phyloP scores from a whole-genome alignment of 2,329 filamentous ascomycete species.

The Trichophyton simii region DNA sequence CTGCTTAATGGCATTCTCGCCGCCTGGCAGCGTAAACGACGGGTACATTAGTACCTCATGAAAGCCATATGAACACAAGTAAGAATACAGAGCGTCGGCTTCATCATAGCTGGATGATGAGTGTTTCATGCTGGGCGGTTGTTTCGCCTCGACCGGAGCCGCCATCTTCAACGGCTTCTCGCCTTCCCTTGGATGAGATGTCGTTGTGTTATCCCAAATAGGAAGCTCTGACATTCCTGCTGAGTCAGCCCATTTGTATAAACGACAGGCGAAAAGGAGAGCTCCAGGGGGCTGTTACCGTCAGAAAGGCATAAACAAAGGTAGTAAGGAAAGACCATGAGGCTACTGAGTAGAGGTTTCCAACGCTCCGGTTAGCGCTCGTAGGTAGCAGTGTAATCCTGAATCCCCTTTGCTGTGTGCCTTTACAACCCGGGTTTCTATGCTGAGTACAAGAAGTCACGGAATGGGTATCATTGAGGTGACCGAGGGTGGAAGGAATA shows the following conservation, averaged over 20 bases:
- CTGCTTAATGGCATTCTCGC: conserved; percentile 5
- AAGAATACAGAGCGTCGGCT: not conserved
- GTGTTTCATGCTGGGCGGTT: not conserved
- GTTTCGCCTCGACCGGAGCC: not conserved
- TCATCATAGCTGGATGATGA: not conserved
- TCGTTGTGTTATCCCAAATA: not conserved
- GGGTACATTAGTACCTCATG: not conserved
- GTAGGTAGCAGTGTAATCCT: too few relatives aligned
- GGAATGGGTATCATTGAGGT: too few relatives aligned
- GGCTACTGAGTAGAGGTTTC: too few relatives aligned
- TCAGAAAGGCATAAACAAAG: too few relatives aligned
- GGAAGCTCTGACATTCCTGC: conserved; percentile 8
- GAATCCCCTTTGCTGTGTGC: too few relatives aligned
- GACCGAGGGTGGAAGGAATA: too few relatives aligned
- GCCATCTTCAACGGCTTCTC: not conserved
- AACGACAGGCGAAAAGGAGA: too few relatives aligned
- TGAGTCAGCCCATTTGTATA: not conserved
- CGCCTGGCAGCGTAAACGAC: not conserved
- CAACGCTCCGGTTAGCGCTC: too few relatives aligned
- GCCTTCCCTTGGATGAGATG: not conserved
- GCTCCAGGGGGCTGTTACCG: too few relatives aligned
- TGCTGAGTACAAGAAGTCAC: too few relatives aligned
- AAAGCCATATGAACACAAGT: not conserved
- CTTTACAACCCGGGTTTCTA: too few relatives aligned
- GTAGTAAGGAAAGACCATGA: too few relatives aligned